Evolutionary conservation across 768 basidiomycete genomes (phyloP).

Genomic region (Boletales sp.): DNA sequence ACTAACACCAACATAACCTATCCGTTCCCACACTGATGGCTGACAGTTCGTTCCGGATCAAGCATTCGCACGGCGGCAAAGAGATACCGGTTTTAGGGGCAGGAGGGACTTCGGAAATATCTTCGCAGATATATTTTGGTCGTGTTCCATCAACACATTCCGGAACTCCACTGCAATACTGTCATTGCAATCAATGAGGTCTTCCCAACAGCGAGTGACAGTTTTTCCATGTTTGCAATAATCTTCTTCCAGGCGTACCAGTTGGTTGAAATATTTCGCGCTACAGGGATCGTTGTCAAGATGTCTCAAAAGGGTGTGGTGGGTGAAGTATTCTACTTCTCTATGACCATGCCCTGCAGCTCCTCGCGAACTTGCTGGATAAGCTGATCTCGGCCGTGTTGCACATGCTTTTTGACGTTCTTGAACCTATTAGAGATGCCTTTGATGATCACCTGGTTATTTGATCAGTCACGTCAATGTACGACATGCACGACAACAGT

Average conservation of each 20-base stretch:
- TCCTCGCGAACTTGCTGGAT: constrained; percentile 43
- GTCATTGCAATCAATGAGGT: constrained; percentile 39
- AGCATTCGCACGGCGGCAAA: constrained; percentile 2
- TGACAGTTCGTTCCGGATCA: background rate
- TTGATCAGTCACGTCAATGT: constrained; percentile 12
- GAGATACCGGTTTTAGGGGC: constrained; percentile 22
- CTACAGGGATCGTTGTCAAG: constrained; percentile 30
- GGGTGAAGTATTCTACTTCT: constrained; percentile 18
- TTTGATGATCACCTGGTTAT: constrained; percentile 43
- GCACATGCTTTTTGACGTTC: constrained; percentile 44
- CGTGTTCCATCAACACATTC: constrained; percentile 44
- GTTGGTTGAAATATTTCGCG: constrained; percentile 45
- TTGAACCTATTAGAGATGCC: constrained; percentile 48
- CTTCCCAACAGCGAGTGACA: constrained; percentile 40
- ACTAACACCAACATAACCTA: no score
- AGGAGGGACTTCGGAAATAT: constrained; percentile 48
- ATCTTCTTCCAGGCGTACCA: constrained; percentile 54
- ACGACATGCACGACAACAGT: background rate
- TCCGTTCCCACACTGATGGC: background rate
- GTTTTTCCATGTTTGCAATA: constrained; percentile 44
- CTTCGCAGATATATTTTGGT: constrained; percentile 45
- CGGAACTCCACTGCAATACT: constrained; percentile 35
- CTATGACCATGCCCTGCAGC: constrained; percentile 39
- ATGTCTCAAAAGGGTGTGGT: background rate
- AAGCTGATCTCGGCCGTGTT: constrained; percentile 42